Base-by-base conservation (phyloP, 1,284 basidiomycete genomes). In the Ustilago nuda region DNA sequence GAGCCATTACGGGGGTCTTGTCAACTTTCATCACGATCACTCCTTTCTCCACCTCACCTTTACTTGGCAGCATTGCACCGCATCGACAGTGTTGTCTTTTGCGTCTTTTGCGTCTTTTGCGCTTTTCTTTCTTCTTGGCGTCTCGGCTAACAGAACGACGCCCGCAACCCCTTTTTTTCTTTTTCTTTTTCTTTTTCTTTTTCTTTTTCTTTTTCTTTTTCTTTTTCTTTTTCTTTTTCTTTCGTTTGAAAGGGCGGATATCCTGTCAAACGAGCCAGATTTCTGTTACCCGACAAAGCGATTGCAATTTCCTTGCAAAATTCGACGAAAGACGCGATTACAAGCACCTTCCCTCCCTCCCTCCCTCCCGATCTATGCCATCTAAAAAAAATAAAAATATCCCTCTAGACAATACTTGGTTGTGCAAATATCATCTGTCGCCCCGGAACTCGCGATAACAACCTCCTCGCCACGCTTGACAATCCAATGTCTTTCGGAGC, bases 121-220 rank as follows among this genome's bases (percentile, higher is more conserved):
- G 17, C n/a, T 45, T 45, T 50, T 53, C 11, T 6, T 53, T n/a
- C 11, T 45, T n/a, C 23, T 17, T 43, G 45, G 23, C 45, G 55
- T 56, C 55, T 45, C 55, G 51, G 51, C 51, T 52, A 52, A 13
- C 9, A 41, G 39, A n/a, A 41, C 11, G 39, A 41, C 9, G 39
- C 39, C 39, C 23, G 12, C 39, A 41, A 33, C 51, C 30, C 51
- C 36, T 52, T 52, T 35, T 36, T 36, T 48, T 48, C 9, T 8
- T 15, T 9, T 4, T n/a, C 4, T 27, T 48, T 11, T 27, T 2
- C 23, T 45, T 45, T 27, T 27, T 27, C 3, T 3, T 27, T 27
- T 27, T 23, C 3, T 0, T 27, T 3, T 27, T 27, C 3, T 2
- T 27, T 27, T 27, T 0, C 3, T 2, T 27, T 27, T 27, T 27